Conservation (phyloP, 83 land plant genomes). For the Picea engelmannii region DNA sequence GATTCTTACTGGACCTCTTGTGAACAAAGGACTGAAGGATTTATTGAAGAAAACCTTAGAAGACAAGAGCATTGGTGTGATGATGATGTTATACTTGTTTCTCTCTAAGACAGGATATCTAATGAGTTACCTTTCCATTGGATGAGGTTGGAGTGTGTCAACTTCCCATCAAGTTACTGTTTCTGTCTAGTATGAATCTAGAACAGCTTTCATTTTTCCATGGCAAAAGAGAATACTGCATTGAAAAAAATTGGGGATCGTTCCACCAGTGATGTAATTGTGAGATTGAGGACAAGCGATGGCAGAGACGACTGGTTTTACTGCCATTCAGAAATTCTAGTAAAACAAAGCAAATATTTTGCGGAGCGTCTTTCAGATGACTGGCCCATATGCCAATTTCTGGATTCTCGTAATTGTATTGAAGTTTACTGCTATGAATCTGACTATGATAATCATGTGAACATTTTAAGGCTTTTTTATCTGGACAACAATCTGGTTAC, state of each 20-base stretch:
- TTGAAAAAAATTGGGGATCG: constrained; percentile 57
- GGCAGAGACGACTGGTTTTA: constrained; percentile 82
- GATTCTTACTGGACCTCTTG: too few species aligned
- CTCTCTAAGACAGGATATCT: too few species aligned
- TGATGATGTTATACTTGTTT: too few species aligned
- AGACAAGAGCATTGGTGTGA: too few species aligned
- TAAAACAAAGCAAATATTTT: constrained; percentile 68
- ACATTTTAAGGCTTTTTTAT: constrained; percentile 57
- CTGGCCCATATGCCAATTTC: constrained; percentile 81
- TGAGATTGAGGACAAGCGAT: constrained; percentile 67
- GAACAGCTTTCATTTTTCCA: constrained; percentile 1
- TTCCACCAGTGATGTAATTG: constrained; percentile 82
- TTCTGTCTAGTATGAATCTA: too few species aligned
- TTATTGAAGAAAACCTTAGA: too few species aligned
- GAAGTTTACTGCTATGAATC: constrained; percentile 67
- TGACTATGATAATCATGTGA: constrained; percentile 73
- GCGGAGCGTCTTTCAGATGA: constrained; percentile 79
- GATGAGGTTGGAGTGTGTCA: too few species aligned
- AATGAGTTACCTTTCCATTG: too few species aligned
- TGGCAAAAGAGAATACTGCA: constrained; percentile 1
- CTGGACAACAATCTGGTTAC: constrained; percentile 20
- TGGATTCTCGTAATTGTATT: constrained; percentile 74
- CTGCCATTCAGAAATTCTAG: constrained; percentile 65
- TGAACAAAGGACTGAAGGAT: too few species aligned
- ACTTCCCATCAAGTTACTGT: too few species aligned